A percentile compares a stretch with the other conserved stretches of the same genome.
phyloP scores from a whole-genome alignment of 1,139 yeast species.

The Blastobotrys arbuscula region DNA sequence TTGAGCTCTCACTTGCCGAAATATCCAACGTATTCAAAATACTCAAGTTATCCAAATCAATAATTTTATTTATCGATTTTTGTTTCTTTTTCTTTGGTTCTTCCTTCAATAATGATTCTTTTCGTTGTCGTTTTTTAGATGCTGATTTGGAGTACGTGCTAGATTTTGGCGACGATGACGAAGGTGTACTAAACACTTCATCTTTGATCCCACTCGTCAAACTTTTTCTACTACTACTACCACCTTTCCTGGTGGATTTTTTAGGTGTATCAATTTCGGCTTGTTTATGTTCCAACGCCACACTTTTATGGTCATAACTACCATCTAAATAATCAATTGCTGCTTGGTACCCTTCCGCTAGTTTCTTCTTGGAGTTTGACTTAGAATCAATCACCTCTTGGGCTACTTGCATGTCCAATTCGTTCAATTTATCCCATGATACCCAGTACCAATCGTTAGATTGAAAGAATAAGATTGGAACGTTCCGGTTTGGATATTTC shows the following conservation, averaged over 20 bases:
- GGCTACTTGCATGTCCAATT: not conserved
- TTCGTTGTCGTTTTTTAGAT: not conserved
- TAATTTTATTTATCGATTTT: not conserved
- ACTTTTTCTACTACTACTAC: not conserved
- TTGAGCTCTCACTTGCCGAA: not conserved
- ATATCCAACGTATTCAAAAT: not conserved
- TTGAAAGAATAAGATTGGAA: constrained; percentile 7
- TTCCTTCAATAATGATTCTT: not conserved
- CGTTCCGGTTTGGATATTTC: constrained; percentile 3
- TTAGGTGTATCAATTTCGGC: not conserved
- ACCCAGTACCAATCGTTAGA: constrained; percentile 10
- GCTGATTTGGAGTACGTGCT: not conserved
- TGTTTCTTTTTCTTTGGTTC: not conserved
- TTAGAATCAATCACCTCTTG: not conserved
- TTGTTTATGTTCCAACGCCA: not conserved
- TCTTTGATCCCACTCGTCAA: not conserved
- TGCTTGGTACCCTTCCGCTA: not conserved
- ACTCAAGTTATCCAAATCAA: not conserved
- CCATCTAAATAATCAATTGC: not conserved
- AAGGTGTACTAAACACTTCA: not conserved
- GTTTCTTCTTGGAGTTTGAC: not conserved
- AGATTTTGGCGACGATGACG: not conserved
- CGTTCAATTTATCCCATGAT: not conserved
- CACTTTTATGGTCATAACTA: not conserved
- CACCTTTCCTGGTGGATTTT: not conserved